These are phyloP conservation scores for Biscogniauxia sp. DNA, from an alignment of 2,329 filamentous ascomycete genomes.

Conservation along the genomic window DNA sequence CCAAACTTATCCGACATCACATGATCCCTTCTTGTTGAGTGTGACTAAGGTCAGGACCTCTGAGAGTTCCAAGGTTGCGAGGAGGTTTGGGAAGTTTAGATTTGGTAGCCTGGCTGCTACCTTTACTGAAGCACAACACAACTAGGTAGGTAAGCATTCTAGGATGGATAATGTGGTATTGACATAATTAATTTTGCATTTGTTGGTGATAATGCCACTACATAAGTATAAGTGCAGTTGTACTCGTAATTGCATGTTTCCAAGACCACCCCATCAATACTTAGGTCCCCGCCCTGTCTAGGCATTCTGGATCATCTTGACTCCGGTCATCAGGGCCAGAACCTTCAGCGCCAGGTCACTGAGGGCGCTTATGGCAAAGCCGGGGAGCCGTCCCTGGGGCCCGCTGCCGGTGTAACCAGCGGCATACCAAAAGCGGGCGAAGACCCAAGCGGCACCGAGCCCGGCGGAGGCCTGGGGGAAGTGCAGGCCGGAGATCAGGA, in stretches of 20 bases:
- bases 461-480: conserved; percentile 50
- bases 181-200: too few relatives aligned
- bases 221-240: neutral
- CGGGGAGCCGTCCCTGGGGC: conserved; percentile 44
- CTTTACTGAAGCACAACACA: neutral
- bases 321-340: conserved; percentile 43
- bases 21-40: neutral
- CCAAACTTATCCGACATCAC: too few relatives aligned
- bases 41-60: neutral
- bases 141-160: too few relatives aligned
- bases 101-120: too few relatives aligned
- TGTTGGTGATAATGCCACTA: too few relatives aligned
- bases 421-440: conserved; percentile 53
- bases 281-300: conserved; percentile 2
- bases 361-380: conserved; percentile 35
- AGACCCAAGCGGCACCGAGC: conserved; percentile 52
- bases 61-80: neutral
- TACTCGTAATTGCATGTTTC: neutral
- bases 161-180: neutral
- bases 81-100: neutral
- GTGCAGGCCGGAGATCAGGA: conserved; percentile 55
- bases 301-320: conserved; percentile 33
- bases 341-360: conserved; percentile 40
- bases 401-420: conserved; percentile 51
- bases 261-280: too few relatives aligned